Evolutionary conservation across 805 yeast genomes (phyloP).

Genomic region (Ogataea kodamae): DNA sequence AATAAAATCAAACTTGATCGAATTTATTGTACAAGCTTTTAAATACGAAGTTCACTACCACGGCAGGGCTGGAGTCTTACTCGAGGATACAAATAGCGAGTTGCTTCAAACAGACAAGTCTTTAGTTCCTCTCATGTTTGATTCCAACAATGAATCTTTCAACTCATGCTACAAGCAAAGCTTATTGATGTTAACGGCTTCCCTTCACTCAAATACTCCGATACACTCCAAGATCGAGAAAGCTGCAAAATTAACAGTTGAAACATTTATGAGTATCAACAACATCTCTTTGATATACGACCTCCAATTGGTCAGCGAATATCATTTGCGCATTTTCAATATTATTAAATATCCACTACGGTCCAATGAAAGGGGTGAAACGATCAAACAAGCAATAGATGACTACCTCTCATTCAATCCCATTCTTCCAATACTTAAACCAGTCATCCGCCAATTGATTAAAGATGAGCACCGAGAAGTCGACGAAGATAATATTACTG

Average conservation of each 20-base stretch:
- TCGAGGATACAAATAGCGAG: slow-evolving; percentile 19
- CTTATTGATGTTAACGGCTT: slow-evolving; percentile 17
- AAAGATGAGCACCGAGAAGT: slow-evolving; percentile 1
- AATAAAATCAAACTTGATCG: slow-evolving; percentile 9
- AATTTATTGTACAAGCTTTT: slow-evolving; percentile 9
- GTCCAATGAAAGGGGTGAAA: slow-evolving; percentile 1
- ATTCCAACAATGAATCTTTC: slow-evolving; percentile 20
- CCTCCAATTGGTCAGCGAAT: slow-evolving; percentile 17
- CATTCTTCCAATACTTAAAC: slow-evolving; percentile 26
- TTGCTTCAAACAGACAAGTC: slow-evolving; percentile 11
- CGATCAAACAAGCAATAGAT: slow-evolving; percentile 15
- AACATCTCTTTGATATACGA: slow-evolving; percentile 18
- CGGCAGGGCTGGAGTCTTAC: slow-evolving; percentile 15
- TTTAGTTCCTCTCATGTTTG: slow-evolving; percentile 15
- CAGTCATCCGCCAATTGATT: slow-evolving; percentile 16
- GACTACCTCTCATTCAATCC: slow-evolving; percentile 25
- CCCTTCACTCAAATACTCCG: slow-evolving; percentile 5
- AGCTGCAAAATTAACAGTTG: slow-evolving; percentile 19
- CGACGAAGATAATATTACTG: background rate
- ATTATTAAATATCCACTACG: slow-evolving; percentile 18
- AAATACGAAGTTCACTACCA: slow-evolving; percentile 21
- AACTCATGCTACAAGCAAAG: slow-evolving; percentile 21
- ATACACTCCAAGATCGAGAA: slow-evolving; percentile 10
- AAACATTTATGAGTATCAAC: slow-evolving; percentile 16
- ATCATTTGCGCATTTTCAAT: slow-evolving; percentile 20